Base-by-base conservation (phyloP, 768 basidiomycete genomes). In the Amanita subjunquillea region DNA sequence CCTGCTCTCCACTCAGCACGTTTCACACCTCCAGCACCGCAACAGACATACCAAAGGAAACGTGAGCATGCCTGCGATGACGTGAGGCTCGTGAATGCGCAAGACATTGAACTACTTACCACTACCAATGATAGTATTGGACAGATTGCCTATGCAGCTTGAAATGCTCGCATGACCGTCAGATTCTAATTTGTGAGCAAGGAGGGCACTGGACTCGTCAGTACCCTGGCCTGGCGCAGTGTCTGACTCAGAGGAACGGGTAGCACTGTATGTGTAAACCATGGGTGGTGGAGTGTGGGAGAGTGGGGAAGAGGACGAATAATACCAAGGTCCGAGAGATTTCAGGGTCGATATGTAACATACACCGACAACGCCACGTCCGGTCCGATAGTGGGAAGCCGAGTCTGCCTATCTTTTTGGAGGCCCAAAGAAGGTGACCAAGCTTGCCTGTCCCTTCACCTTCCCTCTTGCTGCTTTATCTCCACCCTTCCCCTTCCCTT, bases 61-160 rank as follows among this genome's bases (percentile, higher is more conserved):
- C 6, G 88, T 90, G 25, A 92, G 75, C 90, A 92, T 91, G 29
- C 90, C 89, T 90, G 58, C 4, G 57, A 23, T 10, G 37, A 27
- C 34, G 47, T 46, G n/a, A 37, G 29, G 57, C 49, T 13, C n/a
- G 34, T 10, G 32, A 27, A 29, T 27, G 42, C 36, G 22, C 37
- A 17, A 23, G 60, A 62, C 38, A 40, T 13, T 13, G 51, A 8
- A 27, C 51, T 27, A 75, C 77, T 60, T 65, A 82, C 91, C 91
- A 51, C 87, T 94, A 12, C 92, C 92, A 58, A 96, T 85, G 60
- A 94, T 91, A 0, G 93, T 96, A 59, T 96, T 96, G 23, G 82
- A 72, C 40, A 96, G 70, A 62, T 92, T 92, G 58, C 87, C 83
- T 48, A 89, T 74, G 47, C 80, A 82, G 57, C 86, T 87, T 17